Percentiles rank a stretch among this genome's conserved stretches.
Conservation (phyloP, 2,329 filamentous ascomycete genomes). For the Claviceps sp. region DNA sequence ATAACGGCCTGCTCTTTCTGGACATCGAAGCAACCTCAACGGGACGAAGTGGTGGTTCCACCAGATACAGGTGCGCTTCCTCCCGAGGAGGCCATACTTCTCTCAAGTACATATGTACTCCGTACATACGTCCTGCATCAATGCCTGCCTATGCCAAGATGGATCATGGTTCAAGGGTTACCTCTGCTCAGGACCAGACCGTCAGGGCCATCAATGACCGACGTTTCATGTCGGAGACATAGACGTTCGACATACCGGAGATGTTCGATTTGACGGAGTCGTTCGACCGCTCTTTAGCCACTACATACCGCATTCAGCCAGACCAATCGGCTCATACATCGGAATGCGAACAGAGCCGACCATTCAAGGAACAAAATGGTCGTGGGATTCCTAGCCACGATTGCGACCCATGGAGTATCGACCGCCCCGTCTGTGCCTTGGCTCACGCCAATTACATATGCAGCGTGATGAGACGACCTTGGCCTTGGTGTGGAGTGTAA, state of each 20-base stretch:
- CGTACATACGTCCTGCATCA: no score
- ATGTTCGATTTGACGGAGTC: not conserved
- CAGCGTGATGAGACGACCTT: not conserved
- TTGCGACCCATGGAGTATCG: not conserved
- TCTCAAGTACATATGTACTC: no score
- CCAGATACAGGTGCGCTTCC: not conserved
- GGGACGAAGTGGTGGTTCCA: not conserved
- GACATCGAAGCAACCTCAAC: conserved; percentile 1
- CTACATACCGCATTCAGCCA: not conserved
- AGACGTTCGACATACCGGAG: no score
- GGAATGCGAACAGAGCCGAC: not conserved
- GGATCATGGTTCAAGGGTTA: no score
- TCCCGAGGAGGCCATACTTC: no score
- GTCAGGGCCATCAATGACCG: not conserved
- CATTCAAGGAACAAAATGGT: not conserved
- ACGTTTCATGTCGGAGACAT: not conserved
- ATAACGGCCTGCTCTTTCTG: conserved; percentile 1
- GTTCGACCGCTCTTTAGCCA: not conserved
- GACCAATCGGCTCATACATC: not conserved
- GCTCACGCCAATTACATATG: not conserved
- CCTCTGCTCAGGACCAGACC: not conserved
- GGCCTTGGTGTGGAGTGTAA: not conserved
- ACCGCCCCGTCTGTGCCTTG: not conserved
- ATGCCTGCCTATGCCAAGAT: no score
- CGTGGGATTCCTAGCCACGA: not conserved